Evolutionary conservation across 2,329 filamentous ascomycete species (phyloP), one percentile per base, ranked within the genome.

Genomic region (Pleochaeta shiraiana): DNA sequence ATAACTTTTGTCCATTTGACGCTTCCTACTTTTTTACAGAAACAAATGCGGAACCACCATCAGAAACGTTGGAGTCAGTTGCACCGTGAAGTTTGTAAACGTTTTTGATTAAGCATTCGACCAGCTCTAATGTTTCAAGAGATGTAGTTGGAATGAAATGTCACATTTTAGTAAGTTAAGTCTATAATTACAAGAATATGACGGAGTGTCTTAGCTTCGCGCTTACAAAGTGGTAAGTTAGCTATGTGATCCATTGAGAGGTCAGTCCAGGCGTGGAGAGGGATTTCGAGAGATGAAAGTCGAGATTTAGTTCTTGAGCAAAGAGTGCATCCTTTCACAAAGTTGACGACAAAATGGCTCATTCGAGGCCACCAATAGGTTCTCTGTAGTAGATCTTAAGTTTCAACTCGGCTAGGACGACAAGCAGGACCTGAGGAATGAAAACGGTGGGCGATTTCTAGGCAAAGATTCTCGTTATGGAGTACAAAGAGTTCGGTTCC

Each of bases 1-100:
- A n/a, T n/a, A n/a, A n/a, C n/a, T n/a, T n/a, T n/a, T n/a, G n/a
- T n/a, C n/a, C n/a, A n/a, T n/a, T n/a, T n/a, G n/a, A n/a, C n/a
- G n/a, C n/a, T n/a, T n/a, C n/a, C n/a, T n/a, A n/a, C n/a, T n/a
- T n/a, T n/a, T n/a, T n/a, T n/a, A n/a, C n/a, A n/a, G 67, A 63
- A 11, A 69, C 63, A 57, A 69, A 68, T 16, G 47, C 19, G 9
- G 63, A 28, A 6, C 66, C 68, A 21, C 65, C 9, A 43, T 69
- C 63, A 45, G 64, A 64, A 7, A 68, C 63, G 0, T 68, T 53
- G n/a, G 53, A 43, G 26, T 66, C 47, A 4, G 57, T 61, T 16
- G 62, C 31, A 16, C 63, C 47, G 47, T 67, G 43, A 6, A 33
- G 30, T 28, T 65, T 19, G n/a, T n/a, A n/a, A n/a, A n/a, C n/a